Base-by-base conservation (phyloP, 2,329 filamentous ascomycete species). In the Mycosphaerella arachidis region DNA sequence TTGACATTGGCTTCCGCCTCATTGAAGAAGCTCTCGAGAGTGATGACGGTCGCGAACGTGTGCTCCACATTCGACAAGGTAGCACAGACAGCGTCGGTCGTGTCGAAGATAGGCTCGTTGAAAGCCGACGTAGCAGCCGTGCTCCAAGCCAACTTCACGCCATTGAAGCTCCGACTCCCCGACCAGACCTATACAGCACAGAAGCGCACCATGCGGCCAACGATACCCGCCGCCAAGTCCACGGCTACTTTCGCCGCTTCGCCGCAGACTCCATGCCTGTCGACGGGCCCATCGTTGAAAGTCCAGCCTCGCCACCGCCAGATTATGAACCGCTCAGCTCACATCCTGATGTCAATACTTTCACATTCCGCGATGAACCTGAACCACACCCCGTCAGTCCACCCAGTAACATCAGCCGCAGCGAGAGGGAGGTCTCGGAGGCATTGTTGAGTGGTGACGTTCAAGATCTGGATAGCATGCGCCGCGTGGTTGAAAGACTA, bases 401-500 rank as follows among this genome's bases (percentile, higher is more conserved):
- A n/a, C 68, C 69, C 6, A 65, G 58, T 18, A 53, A 56, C 24
- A 24, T 24, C 24, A 24, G 24, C 16, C 64, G 67, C 6, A 65
- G 57, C 16, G 63, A 64, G 43, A 58, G 53, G 10, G 70, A 69
- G 24, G 61, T 63, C 40, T 62, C 62, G 3, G 67, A 67, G 29
- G 64, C 62, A 24, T 53, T 70, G 18, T 56, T 70, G 48, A 65
- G 58, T 50, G 64, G 67, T 40, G 68, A 68, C 24, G 64, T 67
- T 12, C 61, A 67, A 6, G 77, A 79, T 67, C 73, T 89, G 29
- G 81, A 83, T 24, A 84, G 86, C 50, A 88, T 92, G 82, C 87
- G 90, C 66, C 81, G 82, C 54, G 88, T 95, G 51, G 81, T 94
- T 37, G 85, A 87, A 66, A 82, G 85, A 48, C 80, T 95, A 57